Percentiles rank a stretch among this genome's conserved stretches.
Conservation (phyloP, 257 asterid genomes). For the Anisodus acutangulus region DNA sequence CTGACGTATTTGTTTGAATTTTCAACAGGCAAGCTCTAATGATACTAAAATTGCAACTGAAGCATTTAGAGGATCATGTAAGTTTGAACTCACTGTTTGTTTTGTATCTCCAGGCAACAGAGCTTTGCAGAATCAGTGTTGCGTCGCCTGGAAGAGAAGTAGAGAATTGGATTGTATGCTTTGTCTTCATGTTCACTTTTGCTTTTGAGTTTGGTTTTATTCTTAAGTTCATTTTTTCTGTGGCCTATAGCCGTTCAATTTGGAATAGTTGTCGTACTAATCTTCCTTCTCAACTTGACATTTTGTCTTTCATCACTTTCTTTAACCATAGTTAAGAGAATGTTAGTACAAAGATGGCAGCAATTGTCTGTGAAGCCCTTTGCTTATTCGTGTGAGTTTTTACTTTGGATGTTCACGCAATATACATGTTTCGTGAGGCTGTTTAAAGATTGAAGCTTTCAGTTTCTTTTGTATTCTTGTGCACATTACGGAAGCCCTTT, state of each 20-base stretch:
- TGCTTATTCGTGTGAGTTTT: neutral
- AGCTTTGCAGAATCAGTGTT: constrained; percentile 82
- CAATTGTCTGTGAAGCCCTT: neutral
- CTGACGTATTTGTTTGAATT: neutral
- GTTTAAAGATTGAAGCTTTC: neutral
- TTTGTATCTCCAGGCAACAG: constrained; percentile 69
- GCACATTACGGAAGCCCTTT: neutral
- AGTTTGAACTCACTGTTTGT: neutral
- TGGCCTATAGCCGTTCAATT: neutral
- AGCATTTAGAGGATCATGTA: neutral
- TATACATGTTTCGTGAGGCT: neutral
- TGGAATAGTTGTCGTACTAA: neutral
- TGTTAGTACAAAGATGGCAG: constrained; percentile 7
- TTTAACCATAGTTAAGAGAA: neutral
- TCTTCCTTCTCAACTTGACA: neutral
- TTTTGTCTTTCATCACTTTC: neutral
- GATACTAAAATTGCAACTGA: neutral
- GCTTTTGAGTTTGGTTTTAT: neutral
- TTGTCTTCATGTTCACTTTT: neutral
- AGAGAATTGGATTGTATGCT: constrained; percentile 28
- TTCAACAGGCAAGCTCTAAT: neutral
- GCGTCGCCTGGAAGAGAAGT: constrained; percentile 73
- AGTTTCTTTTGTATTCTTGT: neutral
- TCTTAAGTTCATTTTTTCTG: neutral
- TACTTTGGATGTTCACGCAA: neutral